Evolutionary conservation across 2,329 filamentous ascomycete genomes (phyloP), one percentile per base, ranked within the genome.

Genomic region (Plenodomus tracheiphilus): DNA sequence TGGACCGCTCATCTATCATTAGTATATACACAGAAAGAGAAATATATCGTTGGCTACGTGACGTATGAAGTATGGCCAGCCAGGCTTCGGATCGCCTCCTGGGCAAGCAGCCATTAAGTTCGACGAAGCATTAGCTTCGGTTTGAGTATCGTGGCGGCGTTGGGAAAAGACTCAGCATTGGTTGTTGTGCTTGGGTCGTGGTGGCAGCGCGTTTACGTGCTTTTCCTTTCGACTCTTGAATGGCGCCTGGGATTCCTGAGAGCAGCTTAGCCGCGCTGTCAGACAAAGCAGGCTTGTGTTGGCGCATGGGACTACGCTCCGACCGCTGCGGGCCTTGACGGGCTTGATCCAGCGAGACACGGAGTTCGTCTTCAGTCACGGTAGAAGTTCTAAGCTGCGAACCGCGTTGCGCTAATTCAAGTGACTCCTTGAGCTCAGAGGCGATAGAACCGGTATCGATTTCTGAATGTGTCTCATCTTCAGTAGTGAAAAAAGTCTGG

Each of bases 81-180:
- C 50, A 51, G 44, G 25, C 38, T 47, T 42, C 46, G 39, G 21
- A 39, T 47, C 15, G 43, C 52, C 47, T 41, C 47, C 37, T 41
- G 47, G 43, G 47, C 44, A 49, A 15, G 17, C 40, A 4, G 13
- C n/a, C n/a, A n/a, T 32, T 32, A 4, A 15, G 6, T 32, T 32
- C 13, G 28, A 11, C 15, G 28, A 32, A 32, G 28, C 28, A 32
- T 32, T 15, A 32, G 28, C 28, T 15, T 32, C 28, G 28, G 28
- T 6, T 15, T 15, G 28, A 8, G 28, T 32, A 15, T 16, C 53
- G 61, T 37, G 56, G 67, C 41, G 70, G 69, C 38, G 61, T 49
- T 3, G 70, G 70, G 32, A 73, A 73, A 19, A 73, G 61, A 38
- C 64, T 68, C 15, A 73, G 53, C 46, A 64, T 59, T 25, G 56